Percentiles rank a stretch among this genome's conserved stretches.
Conservation (phyloP, 129 eudicot genomes). For the Chrysanthemum seticuspe region DNA sequence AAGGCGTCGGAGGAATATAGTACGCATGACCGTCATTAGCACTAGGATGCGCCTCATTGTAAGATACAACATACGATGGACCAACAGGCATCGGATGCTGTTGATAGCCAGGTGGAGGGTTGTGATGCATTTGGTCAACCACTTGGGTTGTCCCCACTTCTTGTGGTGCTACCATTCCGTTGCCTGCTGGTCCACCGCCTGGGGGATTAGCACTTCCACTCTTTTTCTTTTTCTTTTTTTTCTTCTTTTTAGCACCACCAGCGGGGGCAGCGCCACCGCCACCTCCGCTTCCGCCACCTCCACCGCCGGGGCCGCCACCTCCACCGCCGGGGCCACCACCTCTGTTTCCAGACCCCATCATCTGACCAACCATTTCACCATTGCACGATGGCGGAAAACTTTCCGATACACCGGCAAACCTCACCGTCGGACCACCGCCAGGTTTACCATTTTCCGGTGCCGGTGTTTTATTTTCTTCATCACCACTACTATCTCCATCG, state of each 20-base stretch:
- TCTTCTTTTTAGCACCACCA: conserved; percentile 52
- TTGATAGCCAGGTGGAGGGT: conserved; percentile 50
- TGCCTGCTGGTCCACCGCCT: conserved; percentile 47
- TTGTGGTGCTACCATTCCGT: conserved; percentile 35
- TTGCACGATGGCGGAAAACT: conserved; percentile 18
- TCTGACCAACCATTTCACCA: conserved; percentile 15
- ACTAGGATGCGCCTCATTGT: conserved; percentile 57
- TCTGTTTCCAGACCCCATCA: background rate
- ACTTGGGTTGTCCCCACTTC: conserved; percentile 43
- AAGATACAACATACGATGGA: conserved; percentile 50
- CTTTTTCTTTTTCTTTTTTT: conserved; percentile 54
- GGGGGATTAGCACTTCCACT: conserved; percentile 36
- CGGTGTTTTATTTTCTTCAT: conserved; percentile 39
- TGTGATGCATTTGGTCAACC: conserved; percentile 41
- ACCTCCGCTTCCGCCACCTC: conserved; percentile 1
- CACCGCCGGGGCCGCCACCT: too few species aligned
- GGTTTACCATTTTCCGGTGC: conserved; percentile 33
- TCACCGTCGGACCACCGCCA: conserved; percentile 24
- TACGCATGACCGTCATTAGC: conserved; percentile 45
- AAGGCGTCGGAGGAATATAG: conserved; percentile 51
- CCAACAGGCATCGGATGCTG: conserved; percentile 38
- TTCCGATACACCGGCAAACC: conserved; percentile 27
- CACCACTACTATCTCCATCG: conserved; percentile 50
- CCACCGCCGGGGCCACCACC: too few species aligned
- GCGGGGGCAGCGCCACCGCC: conserved; percentile 31